Evolutionary conservation across 345 rosid genomes (phyloP).

Genomic region (Psidium friedrichsthalianum): DNA sequence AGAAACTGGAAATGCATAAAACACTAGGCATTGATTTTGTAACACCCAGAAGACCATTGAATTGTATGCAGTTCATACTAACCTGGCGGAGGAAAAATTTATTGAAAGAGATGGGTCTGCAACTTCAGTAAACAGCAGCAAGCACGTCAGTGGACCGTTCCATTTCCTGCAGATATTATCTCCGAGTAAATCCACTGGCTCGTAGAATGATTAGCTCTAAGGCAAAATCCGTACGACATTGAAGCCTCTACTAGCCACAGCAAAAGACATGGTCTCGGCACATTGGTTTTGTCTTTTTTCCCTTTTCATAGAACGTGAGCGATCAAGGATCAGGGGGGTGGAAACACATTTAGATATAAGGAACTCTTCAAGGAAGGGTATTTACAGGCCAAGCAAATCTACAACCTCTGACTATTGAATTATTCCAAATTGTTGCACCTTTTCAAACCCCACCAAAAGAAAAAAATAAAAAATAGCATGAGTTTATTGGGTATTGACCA

Average conservation of each 20-base stretch:
- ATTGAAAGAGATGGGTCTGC: conserved; percentile 90
- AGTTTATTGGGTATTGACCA: neutral
- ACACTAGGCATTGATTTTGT: neutral
- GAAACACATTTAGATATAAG: neutral
- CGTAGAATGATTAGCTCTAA: neutral
- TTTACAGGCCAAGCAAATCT: neutral
- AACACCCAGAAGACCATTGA: neutral
- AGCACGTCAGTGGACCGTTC: conserved; percentile 93
- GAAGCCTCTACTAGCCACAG: neutral
- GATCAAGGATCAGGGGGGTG: neutral
- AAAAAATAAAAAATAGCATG: neutral
- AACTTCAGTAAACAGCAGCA: conserved; percentile 89
- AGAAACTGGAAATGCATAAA: neutral
- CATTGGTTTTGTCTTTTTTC: neutral
- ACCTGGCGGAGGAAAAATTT: conserved; percentile 95
- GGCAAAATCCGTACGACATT: neutral
- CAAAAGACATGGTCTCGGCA: neutral
- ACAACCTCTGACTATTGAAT: neutral
- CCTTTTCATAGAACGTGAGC: neutral
- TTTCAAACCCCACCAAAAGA: neutral
- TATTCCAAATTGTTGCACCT: neutral
- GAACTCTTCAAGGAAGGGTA: neutral
- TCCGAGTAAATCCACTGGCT: neutral
- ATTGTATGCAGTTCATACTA: neutral
- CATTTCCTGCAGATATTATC: conserved; percentile 65